Evolutionary conservation across 2,329 filamentous ascomycete species (phyloP), one percentile per base, ranked within the genome.

Genomic region (Annulohypoxylon truncatum): DNA sequence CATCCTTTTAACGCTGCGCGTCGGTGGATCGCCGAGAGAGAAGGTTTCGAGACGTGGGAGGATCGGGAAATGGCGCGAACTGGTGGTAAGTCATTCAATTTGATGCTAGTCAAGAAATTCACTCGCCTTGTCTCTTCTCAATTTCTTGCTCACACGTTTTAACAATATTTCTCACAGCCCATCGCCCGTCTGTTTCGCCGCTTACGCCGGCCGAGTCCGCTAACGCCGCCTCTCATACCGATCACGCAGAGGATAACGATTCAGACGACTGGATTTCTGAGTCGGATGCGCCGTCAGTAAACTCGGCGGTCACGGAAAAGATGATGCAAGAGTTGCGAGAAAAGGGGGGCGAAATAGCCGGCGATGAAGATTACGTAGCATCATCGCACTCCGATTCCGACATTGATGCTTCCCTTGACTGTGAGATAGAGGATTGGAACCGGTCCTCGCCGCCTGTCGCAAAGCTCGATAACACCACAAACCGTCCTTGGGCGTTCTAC

Each of bases 401-500:
- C 4, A n/a, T 46, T 8, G 69, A 69, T 5, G 69, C 59, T 15
- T 64, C 52, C 13, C 22, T 59, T 7, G 68, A 65, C 6, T 61
- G 52, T n/a, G 70, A 66, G 46, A 35, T 50, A 9, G 66, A 67
- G 7, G 60, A 55, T 33, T 72, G 68, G 69, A 53, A 57, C 12
- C 38, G 52, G 8, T 15, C 28, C 2, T 51, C 47, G 7, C 18
- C 33, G 5, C 24, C 58, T n/a, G 46, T 22, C 10, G 38, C 18
- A 15, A 29, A 51, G 4, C 26, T 53, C 7, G 29, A 31, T 2
- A 28, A 10, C 7, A 12, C 28, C 5, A 13, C 10, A 2, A 42
- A 48, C 12, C 67, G 69, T 15, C 71, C 72, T n/a, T 72, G 71
- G 73, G 60, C 70, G n/a, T 73, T 69, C 42, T 72, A 75, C 40